These are phyloP conservation scores for Ganoderma sp. DNA, from an alignment of 1,284 basidiomycete species.

Conservation along the genomic window DNA sequence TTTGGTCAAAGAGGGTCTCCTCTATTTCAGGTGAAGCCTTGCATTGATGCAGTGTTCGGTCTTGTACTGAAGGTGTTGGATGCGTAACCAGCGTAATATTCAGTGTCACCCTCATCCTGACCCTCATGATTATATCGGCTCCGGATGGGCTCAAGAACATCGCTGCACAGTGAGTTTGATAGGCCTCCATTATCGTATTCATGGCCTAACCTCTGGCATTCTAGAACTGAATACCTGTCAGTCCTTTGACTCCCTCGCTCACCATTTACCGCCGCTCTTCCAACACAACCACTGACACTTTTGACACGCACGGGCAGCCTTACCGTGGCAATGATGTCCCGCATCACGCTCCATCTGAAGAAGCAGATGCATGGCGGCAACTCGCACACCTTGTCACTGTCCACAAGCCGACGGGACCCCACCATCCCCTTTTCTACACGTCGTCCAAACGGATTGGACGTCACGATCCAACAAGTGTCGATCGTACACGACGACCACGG, in stretches of 20 bases:
- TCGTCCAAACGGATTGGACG: neutral
- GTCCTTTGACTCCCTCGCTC: constrained; percentile 22
- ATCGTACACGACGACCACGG: constrained; percentile 40
- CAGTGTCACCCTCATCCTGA: constrained; percentile 54
- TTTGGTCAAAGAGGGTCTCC: constrained; percentile 58
- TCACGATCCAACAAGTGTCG: constrained; percentile 5
- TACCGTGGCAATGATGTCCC: constrained; percentile 57
- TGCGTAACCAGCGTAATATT: constrained; percentile 54
- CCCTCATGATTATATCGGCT: constrained; percentile 56
- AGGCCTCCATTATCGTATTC: neutral
- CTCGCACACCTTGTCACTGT: neutral
- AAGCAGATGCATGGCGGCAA: constrained; percentile 3
- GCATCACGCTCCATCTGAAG: constrained; percentile 55
- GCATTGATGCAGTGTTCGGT: neutral
- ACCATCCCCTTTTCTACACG: neutral
- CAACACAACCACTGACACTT: neutral
- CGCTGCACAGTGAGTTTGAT: constrained; percentile 53
- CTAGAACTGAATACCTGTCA: constrained; percentile 58
- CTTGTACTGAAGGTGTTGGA: neutral
- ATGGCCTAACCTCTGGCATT: constrained; percentile 3
- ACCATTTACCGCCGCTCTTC: neutral
- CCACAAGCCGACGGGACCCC: neutral
- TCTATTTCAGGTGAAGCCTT: constrained; percentile 55
- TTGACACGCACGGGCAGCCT: neutral
- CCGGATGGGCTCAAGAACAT: constrained; percentile 54